Evolutionary conservation across 495 filamentous ascomycete genomes (phyloP), one percentile per base, ranked within the genome.

Genomic region (Neurospora sp.): DNA sequence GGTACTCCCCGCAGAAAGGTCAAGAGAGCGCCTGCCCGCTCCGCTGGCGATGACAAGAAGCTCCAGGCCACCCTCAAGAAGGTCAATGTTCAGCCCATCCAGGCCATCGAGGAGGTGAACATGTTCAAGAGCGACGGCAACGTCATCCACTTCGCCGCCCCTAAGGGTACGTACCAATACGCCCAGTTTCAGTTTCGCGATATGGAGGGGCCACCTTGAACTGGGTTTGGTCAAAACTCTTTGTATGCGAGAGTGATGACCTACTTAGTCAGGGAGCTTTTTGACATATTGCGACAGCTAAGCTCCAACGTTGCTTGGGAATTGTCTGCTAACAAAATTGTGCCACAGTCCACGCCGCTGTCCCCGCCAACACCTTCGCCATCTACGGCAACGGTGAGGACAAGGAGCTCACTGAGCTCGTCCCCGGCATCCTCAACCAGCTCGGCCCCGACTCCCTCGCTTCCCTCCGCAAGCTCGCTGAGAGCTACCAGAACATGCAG

Each of bases 91-190:
- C 94, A 96, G 87, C 94, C 96, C 79, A 97, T 99, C 86, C 94
- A 97, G 88, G 93, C 91, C 72, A 98, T 99, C 78, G 96, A 99
- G 89, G 96, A 99, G 87, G 96, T 99, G 81, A 99, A 99, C 90
- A 99, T 98, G 96, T 98, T 98, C 91, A 99, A 98, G 90, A 91
- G 92, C 83, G 96, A 99, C 80, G 96, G 96, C 78, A 99, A 99
- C 84, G 96, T 99, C 83, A 98, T 99, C 82, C 96, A 99, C 89
- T 99, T 99, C 83, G 90, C 93, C 79, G 92, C 92, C 76, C 96
- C 96, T 70, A 98, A 97, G 86, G 96, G 96, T 98, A 83, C 77
- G 87, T 86, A 71, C 70, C 44, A 4, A 16, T 44, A 68, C 14
- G 14, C 27, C 53, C 31, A 35, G 27, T 5, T 27, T 35, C 53